Conservation (phyloP, 495 filamentous ascomycete genomes). For the Emericellopsis terricola region DNA sequence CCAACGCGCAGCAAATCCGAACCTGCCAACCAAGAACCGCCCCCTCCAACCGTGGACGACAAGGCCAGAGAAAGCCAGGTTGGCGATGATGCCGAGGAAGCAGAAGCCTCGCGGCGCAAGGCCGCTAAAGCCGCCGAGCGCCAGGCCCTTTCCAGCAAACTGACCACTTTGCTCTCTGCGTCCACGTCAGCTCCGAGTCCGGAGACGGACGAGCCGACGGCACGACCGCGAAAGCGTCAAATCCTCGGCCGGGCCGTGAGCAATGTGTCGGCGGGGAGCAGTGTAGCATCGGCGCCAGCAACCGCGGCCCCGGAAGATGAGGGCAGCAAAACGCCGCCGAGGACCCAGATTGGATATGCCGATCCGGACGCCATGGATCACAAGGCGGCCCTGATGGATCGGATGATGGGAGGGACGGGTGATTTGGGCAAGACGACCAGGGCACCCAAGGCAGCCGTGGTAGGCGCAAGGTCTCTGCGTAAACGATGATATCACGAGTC, state of each 20-base stretch:
- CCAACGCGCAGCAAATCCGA: constrained; percentile 2
- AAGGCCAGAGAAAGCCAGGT: constrained; percentile 1
- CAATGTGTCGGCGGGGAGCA: constrained; percentile 26
- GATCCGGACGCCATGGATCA: constrained; percentile 21
- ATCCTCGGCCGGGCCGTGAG: constrained; percentile 32
- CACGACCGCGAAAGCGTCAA: constrained; percentile 17
- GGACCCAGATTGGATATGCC: constrained; percentile 28
- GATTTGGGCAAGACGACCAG: not conserved
- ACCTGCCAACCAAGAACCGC: constrained; percentile 4
- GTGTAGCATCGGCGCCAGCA: constrained; percentile 3
- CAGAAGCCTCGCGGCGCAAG: constrained; percentile 4
- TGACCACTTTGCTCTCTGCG: constrained; percentile 9
- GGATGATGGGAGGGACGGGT: constrained; percentile 10
- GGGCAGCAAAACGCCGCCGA: constrained; percentile 12
- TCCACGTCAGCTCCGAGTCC: constrained; percentile 6
- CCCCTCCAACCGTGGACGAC: constrained; percentile 11
- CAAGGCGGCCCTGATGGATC: constrained; percentile 13
- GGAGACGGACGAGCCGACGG: constrained; percentile 4
- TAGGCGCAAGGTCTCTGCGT: not conserved
- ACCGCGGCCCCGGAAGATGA: constrained; percentile 4
- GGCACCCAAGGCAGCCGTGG: not conserved
- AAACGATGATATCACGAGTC: too few species aligned
- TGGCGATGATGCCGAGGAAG: constrained; percentile 1
- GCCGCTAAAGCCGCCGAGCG: constrained; percentile 7
- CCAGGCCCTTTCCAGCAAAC: constrained; percentile 11